These are phyloP conservation scores for Farysia itapuensis DNA, from an alignment of 1,284 basidiomycete genomes.

Conservation along the genomic window DNA sequence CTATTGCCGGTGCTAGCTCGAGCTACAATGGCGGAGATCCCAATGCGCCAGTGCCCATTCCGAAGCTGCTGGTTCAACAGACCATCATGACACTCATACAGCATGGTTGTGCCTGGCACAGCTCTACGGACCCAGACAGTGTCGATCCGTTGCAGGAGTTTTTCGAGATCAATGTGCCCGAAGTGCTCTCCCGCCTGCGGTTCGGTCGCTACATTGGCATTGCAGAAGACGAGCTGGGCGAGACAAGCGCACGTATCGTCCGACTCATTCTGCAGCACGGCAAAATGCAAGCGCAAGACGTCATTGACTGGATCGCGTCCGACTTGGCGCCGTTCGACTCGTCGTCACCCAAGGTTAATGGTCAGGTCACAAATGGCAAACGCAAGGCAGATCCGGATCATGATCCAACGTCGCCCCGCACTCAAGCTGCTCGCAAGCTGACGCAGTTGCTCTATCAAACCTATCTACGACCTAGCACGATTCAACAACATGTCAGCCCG, in stretches of 20 bases:
- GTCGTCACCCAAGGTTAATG: constrained; percentile 1
- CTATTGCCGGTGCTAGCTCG: constrained; percentile 26
- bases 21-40: constrained; percentile 55
- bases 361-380: constrained; percentile 9
- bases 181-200: constrained; percentile 56
- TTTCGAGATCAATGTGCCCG: constrained; percentile 61
- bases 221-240: constrained; percentile 70
- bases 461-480: constrained; percentile 50
- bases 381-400: constrained; percentile 20
- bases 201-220: constrained; percentile 72
- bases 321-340: constrained; percentile 10
- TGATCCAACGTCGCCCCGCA: constrained; percentile 2
- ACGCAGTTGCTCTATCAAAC: constrained; percentile 35
- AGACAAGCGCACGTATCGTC: constrained; percentile 63
- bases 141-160: constrained; percentile 48
- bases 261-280: constrained; percentile 74
- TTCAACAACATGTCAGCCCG: constrained; percentile 59
- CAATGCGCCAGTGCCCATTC: constrained; percentile 69
- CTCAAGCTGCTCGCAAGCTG: constrained; percentile 16
- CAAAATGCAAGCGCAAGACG: constrained; percentile 76
- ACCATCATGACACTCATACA: constrained; percentile 82
- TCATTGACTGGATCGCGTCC: constrained; percentile 66
- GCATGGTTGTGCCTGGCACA: constrained; percentile 69
- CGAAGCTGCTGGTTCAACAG: constrained; percentile 69
- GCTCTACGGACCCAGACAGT: constrained; percentile 31